phyloP scores from a whole-genome alignment of 805 yeast genomes.

The Suhomyces prunicola region DNA sequence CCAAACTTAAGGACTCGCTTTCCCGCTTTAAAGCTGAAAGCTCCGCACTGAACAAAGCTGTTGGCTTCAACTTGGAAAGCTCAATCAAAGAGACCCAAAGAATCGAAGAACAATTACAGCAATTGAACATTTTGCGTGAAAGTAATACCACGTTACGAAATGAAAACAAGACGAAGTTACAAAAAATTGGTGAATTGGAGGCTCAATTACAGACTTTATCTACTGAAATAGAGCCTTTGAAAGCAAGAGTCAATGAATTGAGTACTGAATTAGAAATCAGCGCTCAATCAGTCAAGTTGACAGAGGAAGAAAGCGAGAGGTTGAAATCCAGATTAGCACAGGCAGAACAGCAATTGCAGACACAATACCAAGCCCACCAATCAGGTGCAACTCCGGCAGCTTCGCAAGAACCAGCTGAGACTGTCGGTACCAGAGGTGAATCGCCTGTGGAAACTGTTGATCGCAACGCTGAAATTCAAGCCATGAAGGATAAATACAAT shows the following conservation, averaged over 20 bases:
- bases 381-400: background rate
- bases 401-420: background rate
- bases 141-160: conserved; percentile 62
- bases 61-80: conserved; percentile 21
- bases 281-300: conserved; percentile 45
- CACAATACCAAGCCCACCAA: background rate
- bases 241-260: conserved; percentile 33
- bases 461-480: conserved; percentile 16
- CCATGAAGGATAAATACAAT: conserved; percentile 29
- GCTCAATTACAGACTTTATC: conserved; percentile 27
- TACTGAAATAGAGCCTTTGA: conserved; percentile 44
- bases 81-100: conserved; percentile 43
- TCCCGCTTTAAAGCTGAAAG: conserved; percentile 48
- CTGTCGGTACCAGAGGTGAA: background rate
- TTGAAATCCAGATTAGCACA: conserved; percentile 39
- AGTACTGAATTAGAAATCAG: conserved; percentile 44
- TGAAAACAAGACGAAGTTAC: conserved; percentile 34
- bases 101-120: conserved; percentile 49
- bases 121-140: conserved; percentile 62
- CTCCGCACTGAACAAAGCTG: conserved; percentile 4
- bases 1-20: conserved; percentile 47
- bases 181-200: conserved; percentile 36
- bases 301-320: conserved; percentile 53
- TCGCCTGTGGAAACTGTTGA: background rate
- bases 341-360: background rate